These are phyloP conservation scores for Scolecobasidium constrictum DNA, from an alignment of 2,329 filamentous ascomycete species.

Conservation along the genomic window DNA sequence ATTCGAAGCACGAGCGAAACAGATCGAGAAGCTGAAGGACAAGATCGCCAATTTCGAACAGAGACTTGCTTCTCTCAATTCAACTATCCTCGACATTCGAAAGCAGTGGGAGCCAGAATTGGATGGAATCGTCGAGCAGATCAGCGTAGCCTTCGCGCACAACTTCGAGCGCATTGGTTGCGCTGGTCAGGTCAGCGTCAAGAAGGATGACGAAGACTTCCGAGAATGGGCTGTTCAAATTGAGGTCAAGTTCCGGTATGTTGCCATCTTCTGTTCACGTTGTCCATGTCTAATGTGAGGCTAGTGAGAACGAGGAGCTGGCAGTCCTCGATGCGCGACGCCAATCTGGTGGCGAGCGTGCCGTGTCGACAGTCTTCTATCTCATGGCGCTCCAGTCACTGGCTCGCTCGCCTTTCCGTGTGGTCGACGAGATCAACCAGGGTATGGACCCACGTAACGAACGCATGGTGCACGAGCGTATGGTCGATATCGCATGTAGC, in stretches of 20 bases:
- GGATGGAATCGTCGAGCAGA: constrained; percentile 64
- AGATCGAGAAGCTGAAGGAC: constrained; percentile 24
- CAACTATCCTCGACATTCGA: constrained; percentile 55
- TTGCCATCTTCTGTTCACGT: constrained; percentile 10
- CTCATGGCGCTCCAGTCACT: constrained; percentile 95
- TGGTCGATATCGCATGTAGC: constrained; percentile 93
- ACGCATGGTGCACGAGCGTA: constrained; percentile 92
- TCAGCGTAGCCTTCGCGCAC: constrained; percentile 83
- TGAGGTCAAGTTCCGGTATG: constrained; percentile 84
- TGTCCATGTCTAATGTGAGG: background rate
- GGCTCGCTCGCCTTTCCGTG: constrained; percentile 88
- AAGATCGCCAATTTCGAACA: constrained; percentile 57
- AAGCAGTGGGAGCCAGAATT: constrained; percentile 73
- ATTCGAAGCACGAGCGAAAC: constrained; percentile 56
- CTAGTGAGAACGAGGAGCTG: constrained; percentile 66
- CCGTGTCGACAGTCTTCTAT: constrained; percentile 96
- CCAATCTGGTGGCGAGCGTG: constrained; percentile 90
- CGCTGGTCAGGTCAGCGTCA: constrained; percentile 76
- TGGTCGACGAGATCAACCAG: constrained; percentile 99
- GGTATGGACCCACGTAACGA: constrained; percentile 99
- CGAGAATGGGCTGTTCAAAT: constrained; percentile 91
- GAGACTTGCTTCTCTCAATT: constrained; percentile 45
- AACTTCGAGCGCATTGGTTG: constrained; percentile 94
- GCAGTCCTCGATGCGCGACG: constrained; percentile 82
- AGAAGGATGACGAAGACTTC: constrained; percentile 83